These are phyloP conservation scores for Corymbia calophylla DNA, from an alignment of 441 rosid species.

Conservation along the genomic window DNA sequence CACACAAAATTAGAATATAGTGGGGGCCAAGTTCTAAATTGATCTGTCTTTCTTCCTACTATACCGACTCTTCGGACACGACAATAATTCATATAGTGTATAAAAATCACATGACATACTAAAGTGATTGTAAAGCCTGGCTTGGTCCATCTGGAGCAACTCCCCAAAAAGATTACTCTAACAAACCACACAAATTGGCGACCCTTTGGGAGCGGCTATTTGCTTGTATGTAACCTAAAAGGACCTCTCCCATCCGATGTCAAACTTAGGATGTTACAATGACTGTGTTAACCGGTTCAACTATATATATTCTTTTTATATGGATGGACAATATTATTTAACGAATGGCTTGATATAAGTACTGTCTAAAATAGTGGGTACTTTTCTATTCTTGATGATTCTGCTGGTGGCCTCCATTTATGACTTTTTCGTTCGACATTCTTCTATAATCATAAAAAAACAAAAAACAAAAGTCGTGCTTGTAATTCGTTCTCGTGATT, in stretches of 20 bases:
- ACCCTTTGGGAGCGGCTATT: background rate
- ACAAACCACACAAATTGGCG: background rate
- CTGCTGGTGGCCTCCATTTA: background rate
- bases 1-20: background rate
- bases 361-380: background rate
- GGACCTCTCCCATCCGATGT: background rate
- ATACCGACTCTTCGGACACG: background rate
- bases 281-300: background rate
- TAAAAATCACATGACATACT: background rate
- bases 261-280: background rate
- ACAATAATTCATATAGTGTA: background rate
- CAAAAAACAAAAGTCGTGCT: background rate
- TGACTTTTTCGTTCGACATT: background rate
- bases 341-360: background rate
- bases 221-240: background rate
- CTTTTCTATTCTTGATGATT: background rate
- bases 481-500: background rate
- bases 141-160: background rate
- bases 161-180: background rate
- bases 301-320: background rate
- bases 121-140: background rate
- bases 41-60: background rate
- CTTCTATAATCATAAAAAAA: background rate
- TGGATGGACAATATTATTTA: background rate
- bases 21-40: background rate